Evolutionary conservation across 225 moss, liverwort and hornwort genomes (phyloP), one percentile per base, ranked within the genome.

Genomic region (Bryum argenteum): DNA sequence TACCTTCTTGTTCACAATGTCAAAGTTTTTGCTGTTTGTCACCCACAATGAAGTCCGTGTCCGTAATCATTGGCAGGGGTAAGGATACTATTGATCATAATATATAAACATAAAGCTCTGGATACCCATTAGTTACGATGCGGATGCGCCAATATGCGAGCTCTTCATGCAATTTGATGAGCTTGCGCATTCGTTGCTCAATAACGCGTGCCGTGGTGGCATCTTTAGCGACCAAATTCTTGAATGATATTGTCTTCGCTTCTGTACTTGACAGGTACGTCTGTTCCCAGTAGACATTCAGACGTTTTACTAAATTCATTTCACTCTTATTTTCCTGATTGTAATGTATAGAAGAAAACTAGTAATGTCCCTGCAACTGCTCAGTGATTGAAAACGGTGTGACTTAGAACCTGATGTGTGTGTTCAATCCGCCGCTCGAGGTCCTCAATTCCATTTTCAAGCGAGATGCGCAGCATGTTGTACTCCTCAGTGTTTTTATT

Each of bases 401-500:
- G 23, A n/a, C 2, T 69, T 63, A 18, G 12, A 47, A 91, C 93
- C 78, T 97, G 83, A 72, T 97, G 91, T 17, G 87, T 93, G 61
- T 88, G 84, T 65, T 97, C 93, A 62, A 93, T 93, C 28, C 82
- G 82, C 15, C 84, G 83, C 76, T 97, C 93, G 41, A 97, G 63
- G 17, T 91, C 91, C 66, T 91, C 88, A 11, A 90, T 90, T 61
- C 73, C 82, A 61, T 65, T 56, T 80, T 97, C 93, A 45, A 93
- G 85, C 3, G 89, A 91, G 65, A 93, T 80, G 64, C 72, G 88
- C 21, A 90, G 71, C 48, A 91, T 87, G 43, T 97, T 97, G 61
- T 86, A 91, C 19, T 97, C 96, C 52, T 97, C 96, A 1, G 76
- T 86, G 20, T 87, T 88, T 67, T 97, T 97, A 55, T 93, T 97